Conservation (phyloP, 306 rosid species). For the Pachyrhizus erosus region DNA sequence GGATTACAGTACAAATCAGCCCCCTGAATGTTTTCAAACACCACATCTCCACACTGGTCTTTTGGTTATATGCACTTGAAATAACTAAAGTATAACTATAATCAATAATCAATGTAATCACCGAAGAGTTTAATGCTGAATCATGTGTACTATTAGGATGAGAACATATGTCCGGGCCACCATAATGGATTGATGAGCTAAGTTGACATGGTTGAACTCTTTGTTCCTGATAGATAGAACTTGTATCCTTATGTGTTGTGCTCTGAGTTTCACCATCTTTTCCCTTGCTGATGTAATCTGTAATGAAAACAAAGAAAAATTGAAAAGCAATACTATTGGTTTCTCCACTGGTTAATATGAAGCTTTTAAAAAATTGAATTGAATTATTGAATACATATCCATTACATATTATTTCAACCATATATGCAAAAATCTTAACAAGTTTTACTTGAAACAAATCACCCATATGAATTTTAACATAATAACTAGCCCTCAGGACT, state of each 20-base stretch:
- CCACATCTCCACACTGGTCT: neutral
- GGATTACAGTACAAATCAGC: neutral
- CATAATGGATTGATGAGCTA: slow-evolving; percentile 91
- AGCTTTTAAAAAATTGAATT: neutral
- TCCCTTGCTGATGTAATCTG: slow-evolving; percentile 54
- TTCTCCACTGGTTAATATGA: slow-evolving; percentile 13
- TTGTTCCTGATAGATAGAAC: slow-evolving; percentile 71
- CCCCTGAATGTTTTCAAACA: slow-evolving; percentile 2
- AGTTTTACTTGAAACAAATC: neutral
- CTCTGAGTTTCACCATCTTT: slow-evolving; percentile 55
- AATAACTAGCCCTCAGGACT: neutral
- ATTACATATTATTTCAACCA: slow-evolving; percentile 1
- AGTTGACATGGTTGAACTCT: slow-evolving; percentile 84
- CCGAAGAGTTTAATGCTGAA: slow-evolving; percentile 52
- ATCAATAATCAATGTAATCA: slow-evolving; percentile 36
- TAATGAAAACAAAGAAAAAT: slow-evolving; percentile 11
- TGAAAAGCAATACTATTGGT: neutral
- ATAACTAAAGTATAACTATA: neutral
- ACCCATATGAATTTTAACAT: neutral
- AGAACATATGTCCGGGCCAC: slow-evolving; percentile 83
- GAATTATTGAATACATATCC: neutral
- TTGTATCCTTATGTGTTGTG: slow-evolving; percentile 52
- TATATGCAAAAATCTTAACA: neutral
- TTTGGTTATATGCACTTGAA: neutral
- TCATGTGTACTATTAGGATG: slow-evolving; percentile 58